These are phyloP conservation scores for Lachancea mirantina DNA, from an alignment of 805 yeast species.

Conservation along the genomic window DNA sequence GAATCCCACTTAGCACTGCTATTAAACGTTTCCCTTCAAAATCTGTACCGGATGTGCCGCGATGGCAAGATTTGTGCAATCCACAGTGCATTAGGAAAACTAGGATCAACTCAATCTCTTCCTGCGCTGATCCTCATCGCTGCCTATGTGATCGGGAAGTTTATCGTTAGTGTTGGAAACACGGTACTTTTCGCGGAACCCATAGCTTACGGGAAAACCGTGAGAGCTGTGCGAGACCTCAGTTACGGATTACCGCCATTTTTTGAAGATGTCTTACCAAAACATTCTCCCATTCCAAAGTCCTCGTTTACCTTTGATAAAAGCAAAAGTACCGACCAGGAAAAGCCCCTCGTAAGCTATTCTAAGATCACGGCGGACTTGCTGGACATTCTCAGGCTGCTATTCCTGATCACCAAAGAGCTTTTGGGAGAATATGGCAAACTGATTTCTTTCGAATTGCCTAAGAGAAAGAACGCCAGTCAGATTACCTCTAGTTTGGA, in stretches of 20 bases:
- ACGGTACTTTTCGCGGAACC: conserved; percentile 2
- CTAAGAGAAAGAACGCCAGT: not conserved
- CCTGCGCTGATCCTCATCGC: conserved; percentile 19
- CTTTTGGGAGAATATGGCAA: conserved; percentile 15
- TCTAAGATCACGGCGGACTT: conserved; percentile 9
- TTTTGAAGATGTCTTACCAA: conserved; percentile 22
- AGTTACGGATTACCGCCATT: conserved; percentile 19
- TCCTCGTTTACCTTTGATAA: conserved; percentile 24
- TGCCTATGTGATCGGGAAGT: conserved; percentile 21
- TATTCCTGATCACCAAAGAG: conserved; percentile 12
- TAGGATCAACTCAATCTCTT: conserved; percentile 24
- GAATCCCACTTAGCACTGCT: conserved; percentile 19
- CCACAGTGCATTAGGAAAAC: conserved; percentile 16
- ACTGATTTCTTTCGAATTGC: not conserved
- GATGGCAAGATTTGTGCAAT: conserved; percentile 11
- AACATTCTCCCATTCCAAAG: conserved; percentile 28
- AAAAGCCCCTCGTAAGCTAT: no score
- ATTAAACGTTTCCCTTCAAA: conserved; percentile 15
- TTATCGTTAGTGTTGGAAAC: conserved; percentile 15
- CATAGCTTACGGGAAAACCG: not conserved
- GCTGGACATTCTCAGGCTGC: conserved; percentile 14
- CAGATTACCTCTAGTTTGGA: conserved; percentile 1
- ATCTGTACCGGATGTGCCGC: conserved; percentile 8
- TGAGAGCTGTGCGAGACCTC: conserved; percentile 11
- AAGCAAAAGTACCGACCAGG: conserved; percentile 5